Evolutionary conservation across 306 rosid genomes (phyloP).

Genomic region (Malus fusca): DNA sequence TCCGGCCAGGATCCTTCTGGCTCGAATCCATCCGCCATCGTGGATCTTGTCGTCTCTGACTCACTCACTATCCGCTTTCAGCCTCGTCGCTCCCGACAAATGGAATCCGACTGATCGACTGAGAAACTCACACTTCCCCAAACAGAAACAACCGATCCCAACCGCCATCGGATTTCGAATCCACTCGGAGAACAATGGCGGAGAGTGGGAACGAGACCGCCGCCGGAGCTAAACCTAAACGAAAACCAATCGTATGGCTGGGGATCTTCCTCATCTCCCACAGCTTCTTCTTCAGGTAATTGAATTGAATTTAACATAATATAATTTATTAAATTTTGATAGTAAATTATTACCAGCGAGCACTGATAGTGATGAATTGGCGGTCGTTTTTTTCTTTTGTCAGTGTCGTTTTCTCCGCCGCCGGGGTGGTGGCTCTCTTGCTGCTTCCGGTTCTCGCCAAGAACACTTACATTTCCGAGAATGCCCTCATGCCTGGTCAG

Average conservation of each 20-base stretch:
- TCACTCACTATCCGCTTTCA: not conserved
- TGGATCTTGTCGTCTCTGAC: not conserved
- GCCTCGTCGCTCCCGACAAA: not conserved
- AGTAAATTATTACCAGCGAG: too few relatives aligned
- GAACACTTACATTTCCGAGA: slow-evolving; percentile 89
- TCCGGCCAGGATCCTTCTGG: too few relatives aligned
- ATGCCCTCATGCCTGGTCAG: slow-evolving; percentile 93
- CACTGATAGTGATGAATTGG: not conserved
- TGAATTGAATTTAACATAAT: too few relatives aligned
- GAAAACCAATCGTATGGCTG: slow-evolving; percentile 54
- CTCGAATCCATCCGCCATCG: not conserved
- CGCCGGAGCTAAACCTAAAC: slow-evolving; percentile 10
- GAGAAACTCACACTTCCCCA: not conserved
- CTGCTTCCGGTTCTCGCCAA: slow-evolving; percentile 83
- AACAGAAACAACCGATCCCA: not conserved
- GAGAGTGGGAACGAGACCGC: slow-evolving; percentile 7
- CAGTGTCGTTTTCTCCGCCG: slow-evolving; percentile 59
- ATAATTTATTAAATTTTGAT: not conserved
- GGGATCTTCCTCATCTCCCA: slow-evolving; percentile 71
- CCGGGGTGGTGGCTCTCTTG: slow-evolving; percentile 70
- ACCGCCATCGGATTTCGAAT: not conserved
- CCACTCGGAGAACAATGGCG: slow-evolving; percentile 14
- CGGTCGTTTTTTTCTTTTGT: not conserved
- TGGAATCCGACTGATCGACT: not conserved
- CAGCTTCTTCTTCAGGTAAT: slow-evolving; percentile 60